Base-by-base conservation (phyloP, 2,329 filamentous ascomycete species). In the Zasmidium angulare region DNA sequence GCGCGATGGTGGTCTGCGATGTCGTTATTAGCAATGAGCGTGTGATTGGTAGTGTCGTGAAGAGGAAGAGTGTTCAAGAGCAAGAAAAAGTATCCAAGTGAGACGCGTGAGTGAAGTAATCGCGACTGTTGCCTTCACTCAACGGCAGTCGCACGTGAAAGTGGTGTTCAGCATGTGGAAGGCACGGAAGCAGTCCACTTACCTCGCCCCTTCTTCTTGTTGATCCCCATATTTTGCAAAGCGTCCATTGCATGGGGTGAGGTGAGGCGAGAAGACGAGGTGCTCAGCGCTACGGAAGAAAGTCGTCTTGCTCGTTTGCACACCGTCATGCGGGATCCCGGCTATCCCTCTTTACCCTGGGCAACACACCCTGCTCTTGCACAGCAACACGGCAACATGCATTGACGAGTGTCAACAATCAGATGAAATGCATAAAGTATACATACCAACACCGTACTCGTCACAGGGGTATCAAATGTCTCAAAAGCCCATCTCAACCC, bases 391-490 rank as follows among this genome's bases (percentile, higher is more conserved):
- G 36, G 36, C 6, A 43, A 17, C 36, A 14, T 17, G 36, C 36
- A 43, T 43, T 43, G 36, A 17, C 12, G n/a, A 17, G 12, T 43
- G 7, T 36, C 7, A 36, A 7, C 29, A 36, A 14, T 43, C 9
- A 11, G 26, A 43, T 43, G 36, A 19, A 43, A 43, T 10, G 36
- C 11, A 43, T 14, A 43, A 43, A 43, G 14, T 17, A 17, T 43
- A 43, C 36, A 43, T 43, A 43, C 36, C 36, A 14, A 43, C 9
- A 17, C 36, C 36, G n/a, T 43, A 43, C 9, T 17, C 36, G 20
- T 22, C 49, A 20, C 23, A 48, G 40, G 53, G 53, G 47, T 56
- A 56, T 50, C 53, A 50, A 36, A 40, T 43, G 2, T 43, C 12
- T 53, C 51, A 24, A 31, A 21, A 19, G n/a, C 17, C 20, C 26